Evolutionary conservation across 768 basidiomycete species (phyloP).

Genomic region (Filobasidium floriforme): DNA sequence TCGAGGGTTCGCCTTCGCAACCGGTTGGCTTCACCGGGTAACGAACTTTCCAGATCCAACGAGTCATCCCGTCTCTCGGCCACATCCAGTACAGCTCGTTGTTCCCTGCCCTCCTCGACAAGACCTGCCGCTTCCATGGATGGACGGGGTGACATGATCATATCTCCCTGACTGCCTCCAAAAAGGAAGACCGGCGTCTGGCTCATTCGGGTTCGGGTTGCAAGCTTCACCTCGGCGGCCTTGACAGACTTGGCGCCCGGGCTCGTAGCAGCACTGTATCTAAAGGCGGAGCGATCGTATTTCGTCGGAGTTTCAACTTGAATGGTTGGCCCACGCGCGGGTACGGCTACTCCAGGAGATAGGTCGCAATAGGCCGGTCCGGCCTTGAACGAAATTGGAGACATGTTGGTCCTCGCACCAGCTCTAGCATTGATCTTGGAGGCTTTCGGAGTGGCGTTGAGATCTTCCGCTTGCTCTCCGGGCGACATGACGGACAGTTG

Average conservation of each 20-base stretch:
- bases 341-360: neutral
- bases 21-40: conserved; percentile 1
- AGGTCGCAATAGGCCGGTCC: neutral
- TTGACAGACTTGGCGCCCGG: conserved; percentile 21
- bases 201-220: conserved; percentile 19
- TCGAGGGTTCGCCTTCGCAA: conserved; percentile 19
- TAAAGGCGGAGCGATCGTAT: neutral
- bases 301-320: conserved; percentile 1
- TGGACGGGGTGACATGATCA: conserved; percentile 13
- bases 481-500: conserved; percentile 7
- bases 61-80: neutral
- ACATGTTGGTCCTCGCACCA: neutral
- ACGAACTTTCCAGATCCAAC: neutral
- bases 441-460: neutral
- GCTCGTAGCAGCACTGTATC: conserved; percentile 13
- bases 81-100: neutral
- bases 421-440: neutral
- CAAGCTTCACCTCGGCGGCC: conserved; percentile 15
- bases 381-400: neutral
- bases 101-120: neutral
- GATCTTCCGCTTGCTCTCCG: neutral
- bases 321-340: neutral
- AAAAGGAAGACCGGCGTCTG: conserved; percentile 15
- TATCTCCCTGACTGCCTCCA: conserved; percentile 21
- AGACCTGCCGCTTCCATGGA: conserved; percentile 9